Conservation (phyloP, 805 yeast genomes). For the Saccharomycopsis guyanensis region DNA sequence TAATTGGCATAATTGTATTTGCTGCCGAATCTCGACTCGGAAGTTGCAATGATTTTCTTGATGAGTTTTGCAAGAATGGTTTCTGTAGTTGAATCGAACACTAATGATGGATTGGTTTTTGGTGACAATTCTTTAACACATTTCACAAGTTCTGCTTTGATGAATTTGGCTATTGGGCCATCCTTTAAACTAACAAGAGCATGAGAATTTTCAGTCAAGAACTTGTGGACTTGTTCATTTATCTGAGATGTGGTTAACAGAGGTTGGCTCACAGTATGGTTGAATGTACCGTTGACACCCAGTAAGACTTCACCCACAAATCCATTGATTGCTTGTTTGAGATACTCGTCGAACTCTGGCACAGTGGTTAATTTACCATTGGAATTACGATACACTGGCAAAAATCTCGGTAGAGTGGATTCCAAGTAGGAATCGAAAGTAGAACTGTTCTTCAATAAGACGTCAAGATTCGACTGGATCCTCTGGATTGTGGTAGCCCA, state of each 20-base stretch:
- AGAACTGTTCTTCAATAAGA: no score
- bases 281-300: no score
- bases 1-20: conserved; percentile 18
- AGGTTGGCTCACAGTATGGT: no score
- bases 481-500: no score
- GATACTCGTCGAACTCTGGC: neutral
- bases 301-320: neutral
- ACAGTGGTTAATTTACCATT: neutral
- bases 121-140: neutral
- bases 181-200: conserved; percentile 2
- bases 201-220: neutral
- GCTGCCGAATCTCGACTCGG: neutral
- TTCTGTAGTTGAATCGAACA: conserved; percentile 19
- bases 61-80: conserved; percentile 9
- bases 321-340: neutral
- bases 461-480: no score
- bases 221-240: neutral
- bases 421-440: neutral
- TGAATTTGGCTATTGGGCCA: neutral
- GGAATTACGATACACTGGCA: neutral
- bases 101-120: neutral
- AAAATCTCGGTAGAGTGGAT: neutral
- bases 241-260: no score
- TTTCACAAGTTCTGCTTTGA: conserved; percentile 8
- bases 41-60: conserved; percentile 1